Base-by-base conservation (phyloP, 2,329 filamentous ascomycete species). In the Colletotrichum caudatum region DNA sequence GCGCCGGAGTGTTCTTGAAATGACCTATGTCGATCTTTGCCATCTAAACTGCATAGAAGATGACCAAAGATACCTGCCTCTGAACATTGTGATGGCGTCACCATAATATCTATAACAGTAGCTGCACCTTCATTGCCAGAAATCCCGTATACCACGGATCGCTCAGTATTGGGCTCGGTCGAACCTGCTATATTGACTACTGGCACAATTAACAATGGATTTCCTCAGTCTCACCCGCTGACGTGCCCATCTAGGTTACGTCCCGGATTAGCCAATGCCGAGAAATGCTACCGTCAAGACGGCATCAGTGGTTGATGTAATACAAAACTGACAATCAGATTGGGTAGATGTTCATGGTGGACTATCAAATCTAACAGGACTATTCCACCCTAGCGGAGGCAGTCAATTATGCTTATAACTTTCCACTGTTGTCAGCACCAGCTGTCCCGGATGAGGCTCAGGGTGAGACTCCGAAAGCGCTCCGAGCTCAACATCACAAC, bases 401-500 rank as follows among this genome's bases (percentile, higher is more conserved):
- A 64, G 53, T 59, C 54, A 61, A 5, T 23, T 59, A 2, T 60
- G 51, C 16, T 35, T 41, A 3, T 6, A 29, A 46, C 50, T 18
- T 29, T 44, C n/a, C 33, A 8, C 50, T 29, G 8, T 26, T n/a
- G 18, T 44, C 37, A n/a, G 16, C 20, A 64, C 37, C 37, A 12
- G 48, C 23, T 64, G 12, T 44, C 61, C 61, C 37, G 61, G 61
- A 44, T 64, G 61, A 44, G 61, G 61, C 61, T 64, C 48, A 2
- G 7, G 48, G 11, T 46, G 29, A 6, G 46, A 58, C 14, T 29
- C 23, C 23, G 69, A 60, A 18, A 64, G 20, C 54, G 58, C 59
- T 9, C 44, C 65, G 18, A 71, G 53, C 33, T 69, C 69, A 26
- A 69, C 33, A 26, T 71, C 65, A 33, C 69, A 64, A n/a, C 64